Evolutionary conservation across 2,329 filamentous ascomycete species (phyloP).

Genomic region (Pezicula neosporulosa): DNA sequence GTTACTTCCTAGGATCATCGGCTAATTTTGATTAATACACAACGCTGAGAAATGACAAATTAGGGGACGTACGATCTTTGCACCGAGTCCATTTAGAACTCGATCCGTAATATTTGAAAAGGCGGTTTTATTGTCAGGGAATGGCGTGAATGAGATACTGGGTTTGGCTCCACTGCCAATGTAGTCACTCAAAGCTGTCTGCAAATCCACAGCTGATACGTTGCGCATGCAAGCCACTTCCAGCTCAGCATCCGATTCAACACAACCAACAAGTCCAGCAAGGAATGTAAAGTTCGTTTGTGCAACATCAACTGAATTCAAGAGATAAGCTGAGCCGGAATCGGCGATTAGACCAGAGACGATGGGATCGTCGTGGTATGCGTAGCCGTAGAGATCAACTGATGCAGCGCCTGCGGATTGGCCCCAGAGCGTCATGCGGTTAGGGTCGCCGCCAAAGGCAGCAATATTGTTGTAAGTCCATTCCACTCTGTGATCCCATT

Average conservation of each 20-base stretch:
- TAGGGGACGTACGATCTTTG: slow-evolving; percentile 4
- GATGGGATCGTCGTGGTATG: slow-evolving; percentile 16
- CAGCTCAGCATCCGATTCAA: slow-evolving; percentile 2
- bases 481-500: slow-evolving; percentile 51
- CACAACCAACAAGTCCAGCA: slow-evolving; percentile 9
- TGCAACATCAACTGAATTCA: slow-evolving; percentile 54
- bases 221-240: slow-evolving; percentile 13
- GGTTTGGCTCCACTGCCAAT: background rate
- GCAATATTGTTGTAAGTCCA: slow-evolving; percentile 57
- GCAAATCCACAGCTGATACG: slow-evolving; percentile 5
- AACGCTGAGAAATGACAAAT: background rate
- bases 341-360: slow-evolving; percentile 15
- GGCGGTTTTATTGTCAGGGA: slow-evolving; percentile 3
- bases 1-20: slow-evolving; percentile 16
- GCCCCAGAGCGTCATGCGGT: slow-evolving; percentile 23
- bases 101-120: slow-evolving; percentile 1
- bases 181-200: background rate
- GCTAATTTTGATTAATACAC: too few relatives aligned
- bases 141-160: slow-evolving; percentile 2
- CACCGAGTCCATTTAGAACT: slow-evolving; percentile 4
- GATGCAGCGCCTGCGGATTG: slow-evolving; percentile 29
- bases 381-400: slow-evolving; percentile 14
- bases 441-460: slow-evolving; percentile 52
- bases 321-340: slow-evolving; percentile 35
- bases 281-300: slow-evolving; percentile 34